phyloP scores from a whole-genome alignment of 805 yeast genomes.

The Yamadazyma endophytica region DNA sequence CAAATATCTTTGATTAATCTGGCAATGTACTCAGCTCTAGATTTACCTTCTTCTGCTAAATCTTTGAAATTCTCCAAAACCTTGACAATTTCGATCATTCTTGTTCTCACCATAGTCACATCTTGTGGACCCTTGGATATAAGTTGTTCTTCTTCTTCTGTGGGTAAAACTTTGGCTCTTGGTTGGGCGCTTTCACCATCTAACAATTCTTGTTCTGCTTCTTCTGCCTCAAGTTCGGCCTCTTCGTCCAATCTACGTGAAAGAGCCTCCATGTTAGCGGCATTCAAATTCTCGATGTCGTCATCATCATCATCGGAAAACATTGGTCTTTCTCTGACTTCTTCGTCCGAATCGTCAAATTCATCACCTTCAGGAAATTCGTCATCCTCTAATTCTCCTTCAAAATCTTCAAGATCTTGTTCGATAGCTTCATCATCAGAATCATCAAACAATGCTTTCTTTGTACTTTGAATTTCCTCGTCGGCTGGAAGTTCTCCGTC shows the following conservation, averaged over 20 bases:
- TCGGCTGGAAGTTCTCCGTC: constrained; percentile 47
- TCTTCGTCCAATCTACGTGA: constrained; percentile 62
- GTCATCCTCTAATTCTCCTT: constrained; percentile 32
- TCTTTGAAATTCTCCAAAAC: constrained; percentile 87
- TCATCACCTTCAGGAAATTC: constrained; percentile 53
- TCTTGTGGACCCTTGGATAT: constrained; percentile 59
- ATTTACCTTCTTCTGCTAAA: constrained; percentile 78
- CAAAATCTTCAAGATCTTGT: constrained; percentile 35
- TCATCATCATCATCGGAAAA: constrained; percentile 61
- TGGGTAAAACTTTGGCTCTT: constrained; percentile 72
- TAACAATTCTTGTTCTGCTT: constrained; percentile 51
- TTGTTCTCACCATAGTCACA: constrained; percentile 77
- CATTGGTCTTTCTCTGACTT: constrained; percentile 58
- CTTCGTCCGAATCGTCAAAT: constrained; percentile 59
- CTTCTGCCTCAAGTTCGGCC: constrained; percentile 46
- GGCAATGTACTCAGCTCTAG: constrained; percentile 77
- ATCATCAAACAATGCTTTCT: constrained; percentile 73
- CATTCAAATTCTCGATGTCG: constrained; percentile 63
- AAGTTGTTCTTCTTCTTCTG: constrained; percentile 58
- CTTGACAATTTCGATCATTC: constrained; percentile 93
- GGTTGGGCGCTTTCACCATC: constrained; percentile 62
- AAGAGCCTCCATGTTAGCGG: constrained; percentile 77
- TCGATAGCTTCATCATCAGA: constrained; percentile 53
- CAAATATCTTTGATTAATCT: constrained; percentile 83
- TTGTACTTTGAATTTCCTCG: constrained; percentile 65